Percentiles rank a stretch among this genome's conserved stretches.
These are phyloP conservation scores for Allantophomopsis cytisporea DNA, from an alignment of 2,329 filamentous ascomycete genomes.

Conservation along the genomic window DNA sequence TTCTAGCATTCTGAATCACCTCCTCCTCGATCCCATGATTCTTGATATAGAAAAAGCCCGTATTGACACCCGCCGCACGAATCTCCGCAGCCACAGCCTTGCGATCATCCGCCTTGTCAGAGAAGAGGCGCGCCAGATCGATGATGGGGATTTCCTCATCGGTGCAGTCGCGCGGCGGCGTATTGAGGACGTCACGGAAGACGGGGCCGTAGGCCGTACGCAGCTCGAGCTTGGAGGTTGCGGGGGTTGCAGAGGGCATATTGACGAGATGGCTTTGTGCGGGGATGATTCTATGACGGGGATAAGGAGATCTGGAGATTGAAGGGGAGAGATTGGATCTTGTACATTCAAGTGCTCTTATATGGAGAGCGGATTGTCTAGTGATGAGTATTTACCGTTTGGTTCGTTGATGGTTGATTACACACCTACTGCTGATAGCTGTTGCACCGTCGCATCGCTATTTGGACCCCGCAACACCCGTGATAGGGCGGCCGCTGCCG, in stretches of 20 bases:
- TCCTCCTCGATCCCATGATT: slow-evolving; percentile 25
- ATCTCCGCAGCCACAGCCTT: slow-evolving; percentile 23
- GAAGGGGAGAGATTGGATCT: too few species aligned
- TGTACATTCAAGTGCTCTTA: too few species aligned
- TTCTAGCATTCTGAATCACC: slow-evolving; percentile 16
- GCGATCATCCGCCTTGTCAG: slow-evolving; percentile 20
- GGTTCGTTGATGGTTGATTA: too few species aligned
- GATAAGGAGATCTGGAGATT: too few species aligned
- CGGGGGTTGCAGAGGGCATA: slow-evolving; percentile 4
- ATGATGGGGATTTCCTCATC: slow-evolving; percentile 30
- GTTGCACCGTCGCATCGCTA: too few species aligned
- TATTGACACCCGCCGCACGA: slow-evolving; percentile 24
- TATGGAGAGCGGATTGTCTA: too few species aligned
- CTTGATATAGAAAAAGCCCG: slow-evolving; percentile 32
- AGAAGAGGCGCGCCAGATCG: slow-evolving; percentile 23
- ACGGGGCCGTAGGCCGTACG: slow-evolving; percentile 28
- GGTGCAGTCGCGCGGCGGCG: slow-evolving; percentile 24
- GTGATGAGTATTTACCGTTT: too few species aligned
- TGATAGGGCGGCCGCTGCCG: too few species aligned
- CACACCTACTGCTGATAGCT: too few species aligned
- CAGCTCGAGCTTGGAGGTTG: slow-evolving; percentile 26
- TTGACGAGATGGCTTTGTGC: neutral
- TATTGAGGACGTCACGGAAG: slow-evolving; percentile 26
- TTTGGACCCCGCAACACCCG: too few species aligned
- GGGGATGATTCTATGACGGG: too few species aligned